phyloP scores from a whole-genome alignment of 208 protist species.

The Naegleria fowleri region DNA sequence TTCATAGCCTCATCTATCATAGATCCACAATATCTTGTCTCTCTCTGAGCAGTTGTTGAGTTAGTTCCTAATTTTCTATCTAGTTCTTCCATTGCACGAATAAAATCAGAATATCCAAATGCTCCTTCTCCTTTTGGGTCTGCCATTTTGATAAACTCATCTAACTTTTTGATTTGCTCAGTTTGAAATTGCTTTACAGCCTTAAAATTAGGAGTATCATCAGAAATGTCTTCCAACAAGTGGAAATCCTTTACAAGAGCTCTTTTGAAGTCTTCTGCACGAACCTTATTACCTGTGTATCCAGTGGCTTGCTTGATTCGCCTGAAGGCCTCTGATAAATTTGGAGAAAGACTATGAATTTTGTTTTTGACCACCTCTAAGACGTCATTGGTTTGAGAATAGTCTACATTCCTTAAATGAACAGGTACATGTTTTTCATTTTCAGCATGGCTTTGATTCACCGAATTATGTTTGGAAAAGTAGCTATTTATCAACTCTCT shows the following conservation, averaged over 20 bases:
- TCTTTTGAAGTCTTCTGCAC: not conserved
- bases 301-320: not conserved
- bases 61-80: not conserved
- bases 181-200: not conserved
- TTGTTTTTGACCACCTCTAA: slow-evolving; percentile 14
- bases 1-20: not conserved
- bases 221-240: not conserved
- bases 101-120: slow-evolving; percentile 7
- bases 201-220: not conserved
- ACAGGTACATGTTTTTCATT: not conserved
- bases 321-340: not conserved
- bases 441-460: not conserved
- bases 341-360: not conserved
- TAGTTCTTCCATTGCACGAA: not conserved
- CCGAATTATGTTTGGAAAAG: not conserved
- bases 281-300: not conserved
- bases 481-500: not conserved
- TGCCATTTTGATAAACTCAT: not conserved
- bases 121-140: not conserved
- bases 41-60: not conserved
- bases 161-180: not conserved
- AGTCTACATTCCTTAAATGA: not conserved
- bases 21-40: not conserved
- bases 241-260: slow-evolving; percentile 15
- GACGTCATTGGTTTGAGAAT: not conserved